Conservation (phyloP, 768 basidiomycete genomes). For the Pleurotus tuber-regium region DNA sequence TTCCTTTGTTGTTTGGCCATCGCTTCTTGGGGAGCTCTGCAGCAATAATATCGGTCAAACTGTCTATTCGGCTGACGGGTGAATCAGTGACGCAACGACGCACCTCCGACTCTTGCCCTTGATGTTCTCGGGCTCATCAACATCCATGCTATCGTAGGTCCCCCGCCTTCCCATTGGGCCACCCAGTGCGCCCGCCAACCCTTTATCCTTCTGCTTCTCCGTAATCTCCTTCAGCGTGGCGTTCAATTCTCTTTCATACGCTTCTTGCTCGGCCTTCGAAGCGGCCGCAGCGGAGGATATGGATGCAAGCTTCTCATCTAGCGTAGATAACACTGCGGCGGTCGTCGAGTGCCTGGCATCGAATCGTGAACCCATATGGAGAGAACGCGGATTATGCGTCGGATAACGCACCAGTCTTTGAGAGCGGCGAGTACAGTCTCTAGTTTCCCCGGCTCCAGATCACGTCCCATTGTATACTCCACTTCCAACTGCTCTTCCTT, state of each 20-base stretch:
- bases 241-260: conserved; percentile 55
- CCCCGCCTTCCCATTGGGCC: conserved; percentile 14
- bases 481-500: conserved; percentile 87
- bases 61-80: not conserved
- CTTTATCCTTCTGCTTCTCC: conserved; percentile 62
- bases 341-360: conserved; percentile 65
- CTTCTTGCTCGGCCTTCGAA: conserved; percentile 40
- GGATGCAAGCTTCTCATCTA: conserved; percentile 65
- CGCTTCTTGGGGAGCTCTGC: conserved; percentile 39
- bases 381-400: too few relatives aligned
- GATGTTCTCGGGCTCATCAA: conserved; percentile 54
- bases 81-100: conserved; percentile 21
- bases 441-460: conserved; percentile 76
- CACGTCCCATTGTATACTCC: conserved; percentile 90
- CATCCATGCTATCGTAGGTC: conserved; percentile 50
- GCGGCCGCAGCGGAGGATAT: conserved; percentile 45
- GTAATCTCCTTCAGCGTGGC: conserved; percentile 56
- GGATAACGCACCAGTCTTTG: conserved; percentile 56
- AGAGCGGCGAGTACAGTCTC: conserved; percentile 60
- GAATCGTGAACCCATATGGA: not conserved
- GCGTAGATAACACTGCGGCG: conserved; percentile 62
- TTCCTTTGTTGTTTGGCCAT: conserved; percentile 51
- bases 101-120: conserved; percentile 65
- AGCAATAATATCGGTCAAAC: conserved; percentile 1
- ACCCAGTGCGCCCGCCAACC: conserved; percentile 29